Percentiles rank a stretch among this genome's conserved stretches.
Conservation (phyloP, 495 filamentous ascomycete species). For the Hypoxylon fuscum region DNA sequence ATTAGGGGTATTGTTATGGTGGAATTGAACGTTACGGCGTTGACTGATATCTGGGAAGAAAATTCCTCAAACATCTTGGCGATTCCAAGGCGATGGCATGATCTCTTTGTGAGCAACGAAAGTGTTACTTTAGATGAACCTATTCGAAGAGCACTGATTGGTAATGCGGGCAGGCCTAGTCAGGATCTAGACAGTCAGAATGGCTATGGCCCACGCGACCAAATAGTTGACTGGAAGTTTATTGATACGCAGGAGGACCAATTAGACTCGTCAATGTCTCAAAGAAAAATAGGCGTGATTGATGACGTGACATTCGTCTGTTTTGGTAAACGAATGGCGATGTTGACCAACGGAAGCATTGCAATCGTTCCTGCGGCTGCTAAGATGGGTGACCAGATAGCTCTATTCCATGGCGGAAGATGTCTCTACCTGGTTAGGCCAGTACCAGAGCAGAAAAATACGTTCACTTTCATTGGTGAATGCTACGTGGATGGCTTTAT, state of each 20-base stretch:
- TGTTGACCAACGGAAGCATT: background rate
- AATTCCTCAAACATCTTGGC: background rate
- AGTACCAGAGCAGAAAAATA: background rate
- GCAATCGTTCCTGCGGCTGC: background rate
- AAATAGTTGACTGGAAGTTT: background rate
- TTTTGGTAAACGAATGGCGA: background rate
- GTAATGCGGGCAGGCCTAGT: background rate
- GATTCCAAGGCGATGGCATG: background rate
- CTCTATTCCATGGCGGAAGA: background rate
- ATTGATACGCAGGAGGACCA: background rate
- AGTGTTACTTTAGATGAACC: background rate
- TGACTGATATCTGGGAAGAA: background rate
- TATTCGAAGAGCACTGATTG: background rate
- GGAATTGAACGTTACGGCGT: background rate
- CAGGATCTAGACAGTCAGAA: background rate
- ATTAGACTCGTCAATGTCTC: background rate
- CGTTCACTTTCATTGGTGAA: conserved; percentile 29
- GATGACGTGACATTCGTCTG: background rate
- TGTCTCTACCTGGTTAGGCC: background rate
- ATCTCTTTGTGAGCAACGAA: background rate
- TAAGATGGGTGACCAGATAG: background rate
- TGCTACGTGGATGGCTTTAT: conserved; percentile 17
- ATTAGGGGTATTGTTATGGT: conserved; percentile 2
- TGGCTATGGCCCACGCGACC: no score
- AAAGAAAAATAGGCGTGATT: background rate